A percentile compares a stretch with the other conserved stretches of the same genome.
phyloP scores from a whole-genome alignment of 179 eudicot species.

The Drosera spatulata region DNA sequence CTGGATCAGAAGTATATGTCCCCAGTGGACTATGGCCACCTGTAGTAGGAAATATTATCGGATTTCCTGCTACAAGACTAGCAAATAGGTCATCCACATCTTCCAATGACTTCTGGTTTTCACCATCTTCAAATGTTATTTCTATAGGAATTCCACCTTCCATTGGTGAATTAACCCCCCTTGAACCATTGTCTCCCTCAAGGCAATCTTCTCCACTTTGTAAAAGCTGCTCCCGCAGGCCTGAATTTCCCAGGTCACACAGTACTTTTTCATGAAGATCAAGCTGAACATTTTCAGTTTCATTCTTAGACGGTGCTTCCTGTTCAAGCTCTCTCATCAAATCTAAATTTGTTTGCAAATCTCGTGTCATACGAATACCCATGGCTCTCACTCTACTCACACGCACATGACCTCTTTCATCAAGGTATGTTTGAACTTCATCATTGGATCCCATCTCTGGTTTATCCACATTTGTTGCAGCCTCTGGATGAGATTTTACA shows the following conservation, averaged over 20 bases:
- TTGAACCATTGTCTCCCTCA: constrained; percentile 7
- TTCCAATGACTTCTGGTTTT: constrained; percentile 19
- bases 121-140: constrained; percentile 58
- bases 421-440: constrained; percentile 59
- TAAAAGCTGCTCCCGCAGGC: constrained; percentile 13
- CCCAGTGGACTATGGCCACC: constrained; percentile 12
- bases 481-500: constrained; percentile 18
- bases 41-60: constrained; percentile 18
- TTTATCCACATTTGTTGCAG: constrained; percentile 24
- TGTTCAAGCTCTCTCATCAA: constrained; percentile 68
- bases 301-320: constrained; percentile 16
- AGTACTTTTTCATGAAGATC: constrained; percentile 9
- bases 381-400: constrained; percentile 79
- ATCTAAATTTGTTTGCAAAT: constrained; percentile 84
- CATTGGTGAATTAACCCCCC: constrained; percentile 13
- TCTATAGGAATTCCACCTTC: constrained; percentile 29
- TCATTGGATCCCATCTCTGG: constrained; percentile 20
- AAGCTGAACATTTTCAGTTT: constrained; percentile 9
- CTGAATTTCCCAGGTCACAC: constrained; percentile 9
- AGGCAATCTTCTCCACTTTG: constrained; percentile 10
- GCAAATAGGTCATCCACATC: constrained; percentile 70
- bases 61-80: constrained; percentile 53
- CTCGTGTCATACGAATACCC: constrained; percentile 95
- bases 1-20: constrained; percentile 18
- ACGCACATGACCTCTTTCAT: constrained; percentile 68